Evolutionary conservation across 2,329 filamentous ascomycete species (phyloP), one percentile per base, ranked within the genome.

Genomic region (Apiospora sp.): DNA sequence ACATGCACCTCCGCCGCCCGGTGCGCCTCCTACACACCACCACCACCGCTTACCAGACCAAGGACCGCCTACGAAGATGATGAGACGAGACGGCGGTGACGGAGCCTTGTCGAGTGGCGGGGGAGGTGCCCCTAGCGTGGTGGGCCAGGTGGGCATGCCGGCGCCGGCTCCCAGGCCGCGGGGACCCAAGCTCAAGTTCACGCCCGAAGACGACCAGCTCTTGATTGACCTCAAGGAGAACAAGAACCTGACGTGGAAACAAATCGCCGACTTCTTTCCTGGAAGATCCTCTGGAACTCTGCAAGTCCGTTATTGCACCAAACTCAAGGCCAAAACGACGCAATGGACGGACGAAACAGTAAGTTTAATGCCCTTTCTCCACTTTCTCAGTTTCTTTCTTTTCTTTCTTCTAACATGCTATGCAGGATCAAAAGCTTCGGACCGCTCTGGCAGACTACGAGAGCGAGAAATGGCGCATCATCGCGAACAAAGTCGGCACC

Each of bases 201-300:
- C 95, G 0, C 91, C 94, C 13, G 95, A 97, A 82, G 95, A 98
- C 80, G 95, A 98, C 82, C 92, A 93, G 76, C 85, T 97, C 68
- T 87, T 98, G 71, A 92, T 98, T 72, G 94, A 97, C 80, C 86
- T 98, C 74, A 98, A 98, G 82, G 95, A 98, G 83, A 95, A 96
- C 79, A 97, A 96, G 83, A 95, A 94, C 80, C 86, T 98, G 80
- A 97, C 95, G 5, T 98, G 95, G 95, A 98, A 97, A 84, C 95
- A 98, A 86, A 98, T 98, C 79, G 94, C 95, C 72, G 95, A 98
- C 80, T 98, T 98, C 84, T 98, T 98, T 78, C 95, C 95, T 0
- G 95, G 95, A 1, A 88, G 95, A 72, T 96, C 94, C 73, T 97
- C 94, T 67, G 95, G 95, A 24, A 98, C 95, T 43, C 84, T 98